Evolutionary conservation across 345 rosid species (phyloP), one percentile per base, ranked within the genome.

Genomic region (Limnanthes douglasii): DNA sequence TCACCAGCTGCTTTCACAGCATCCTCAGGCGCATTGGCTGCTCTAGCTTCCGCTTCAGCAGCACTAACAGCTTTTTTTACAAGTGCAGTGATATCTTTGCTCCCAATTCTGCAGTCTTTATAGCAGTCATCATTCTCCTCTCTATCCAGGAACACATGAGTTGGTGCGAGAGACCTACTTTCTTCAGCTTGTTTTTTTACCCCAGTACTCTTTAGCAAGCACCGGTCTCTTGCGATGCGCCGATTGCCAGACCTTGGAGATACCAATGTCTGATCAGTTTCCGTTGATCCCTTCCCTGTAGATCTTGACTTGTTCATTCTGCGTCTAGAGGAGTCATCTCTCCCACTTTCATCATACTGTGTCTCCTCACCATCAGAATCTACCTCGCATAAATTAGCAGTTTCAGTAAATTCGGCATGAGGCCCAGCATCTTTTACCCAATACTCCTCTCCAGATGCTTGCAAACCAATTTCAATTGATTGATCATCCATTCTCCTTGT

Each of bases 21-120:
- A 53, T 78, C 98, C 16, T 37, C 46, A 33, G 94, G 84, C 33
- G 85, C 96, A 61, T 70, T 67, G 45, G 79, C 94, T 39, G 78
- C 70, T 64, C 75, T 67, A 36, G 98, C 98, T 78, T 90, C 98
- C 10, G 78, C 69, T 58, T 84, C 98, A 48, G 98, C 98, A 61
- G 98, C 79, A 50, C 67, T 64, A 32, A 90, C 78, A 5, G 98
- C 98, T 42, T 64, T 59, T 68, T 57, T 84, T 14, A 90, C 96
- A 41, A 84, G 39, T 54, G 77, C 73, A 44, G 68, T 60, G 30
- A 90, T 72, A 54, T 84, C 93, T 59, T 54, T 70, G 40, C 69
- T 68, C 56, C 98, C 98, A 28, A 90, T 56, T 43, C 57, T 55
- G 65, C 93, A 90, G 23, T 69, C 94, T 61, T 72, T 68, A 45